phyloP scores from a whole-genome alignment of 2,329 filamentous ascomycete genomes.

The Monosporascus sp. region DNA sequence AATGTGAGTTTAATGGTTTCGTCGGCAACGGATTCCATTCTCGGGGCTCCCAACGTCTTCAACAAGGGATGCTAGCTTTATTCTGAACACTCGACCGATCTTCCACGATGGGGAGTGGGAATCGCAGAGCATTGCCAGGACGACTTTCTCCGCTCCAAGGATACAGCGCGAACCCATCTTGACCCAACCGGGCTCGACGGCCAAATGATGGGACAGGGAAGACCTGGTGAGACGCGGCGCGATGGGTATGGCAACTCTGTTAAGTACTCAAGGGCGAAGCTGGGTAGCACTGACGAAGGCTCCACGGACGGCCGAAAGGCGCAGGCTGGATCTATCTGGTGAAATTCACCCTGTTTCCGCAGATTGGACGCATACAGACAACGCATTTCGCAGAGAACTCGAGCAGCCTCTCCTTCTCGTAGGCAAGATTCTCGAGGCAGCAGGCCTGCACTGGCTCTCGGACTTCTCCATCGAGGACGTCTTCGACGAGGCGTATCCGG shows the following conservation, averaged over 20 bases:
- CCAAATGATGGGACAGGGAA: not conserved
- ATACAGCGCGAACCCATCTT: too few species aligned
- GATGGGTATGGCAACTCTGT: not conserved
- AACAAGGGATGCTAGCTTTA: not conserved
- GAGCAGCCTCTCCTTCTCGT: slow-evolving; percentile 27
- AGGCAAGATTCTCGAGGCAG: slow-evolving; percentile 22
- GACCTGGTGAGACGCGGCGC: not conserved
- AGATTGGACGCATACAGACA: slow-evolving; percentile 18
- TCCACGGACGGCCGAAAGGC: slow-evolving; percentile 17
- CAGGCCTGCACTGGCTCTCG: slow-evolving; percentile 27
- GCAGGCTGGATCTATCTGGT: slow-evolving; percentile 18
- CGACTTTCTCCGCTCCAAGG: not conserved
- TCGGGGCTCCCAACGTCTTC: slow-evolving; percentile 9
- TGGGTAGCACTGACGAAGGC: too few species aligned
- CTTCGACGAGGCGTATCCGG: slow-evolving; percentile 23
- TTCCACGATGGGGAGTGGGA: not conserved
- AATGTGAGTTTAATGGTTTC: slow-evolving; percentile 13
- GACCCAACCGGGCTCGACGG: not conserved
- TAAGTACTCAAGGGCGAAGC: too few species aligned
- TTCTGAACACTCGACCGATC: not conserved
- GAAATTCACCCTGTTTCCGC: slow-evolving; percentile 25
- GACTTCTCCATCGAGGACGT: slow-evolving; percentile 29
- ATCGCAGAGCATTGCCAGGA: not conserved
- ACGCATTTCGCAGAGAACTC: slow-evolving; percentile 18
- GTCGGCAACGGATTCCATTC: slow-evolving; percentile 2